These are phyloP conservation scores for Fusarium sp. DNA, from an alignment of 2,329 filamentous ascomycete species.

Conservation along the genomic window DNA sequence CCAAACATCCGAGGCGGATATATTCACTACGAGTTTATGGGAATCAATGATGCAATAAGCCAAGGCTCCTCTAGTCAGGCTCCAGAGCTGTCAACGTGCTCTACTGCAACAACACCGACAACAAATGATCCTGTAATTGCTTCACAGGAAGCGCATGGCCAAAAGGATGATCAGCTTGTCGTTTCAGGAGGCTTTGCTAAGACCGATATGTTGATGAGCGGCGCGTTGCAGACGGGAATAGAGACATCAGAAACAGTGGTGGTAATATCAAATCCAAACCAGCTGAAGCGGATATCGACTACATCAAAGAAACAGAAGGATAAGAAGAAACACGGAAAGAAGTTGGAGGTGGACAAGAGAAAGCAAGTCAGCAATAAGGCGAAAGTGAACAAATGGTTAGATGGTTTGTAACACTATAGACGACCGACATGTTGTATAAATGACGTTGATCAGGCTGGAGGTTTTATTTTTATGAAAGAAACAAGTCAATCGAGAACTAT, in stretches of 20 bases:
- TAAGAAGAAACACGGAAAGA: constrained; percentile 42
- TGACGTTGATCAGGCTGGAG: neutral
- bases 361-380: constrained; percentile 39
- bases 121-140: neutral
- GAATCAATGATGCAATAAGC: constrained; percentile 18
- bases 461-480: neutral
- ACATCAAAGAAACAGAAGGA: constrained; percentile 38
- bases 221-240: constrained; percentile 18
- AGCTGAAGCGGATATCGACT: constrained; percentile 15
- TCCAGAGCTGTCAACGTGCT: constrained; percentile 28
- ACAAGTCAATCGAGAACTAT: neutral
- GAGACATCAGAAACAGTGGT: constrained; percentile 13
- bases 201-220: constrained; percentile 30
- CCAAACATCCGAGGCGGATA: constrained; percentile 35
- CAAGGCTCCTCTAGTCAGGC: neutral
- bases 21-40: constrained; percentile 46
- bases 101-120: constrained; percentile 25
- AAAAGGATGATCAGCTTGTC: constrained; percentile 16
- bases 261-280: constrained; percentile 13
- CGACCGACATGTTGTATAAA: neutral
- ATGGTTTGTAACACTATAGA: constrained; percentile 8
- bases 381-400: constrained; percentile 46
- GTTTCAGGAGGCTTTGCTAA: constrained; percentile 1
- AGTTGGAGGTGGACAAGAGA: constrained; percentile 38
- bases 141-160: neutral